Conservation (phyloP, 192 early-diverging fungal genomes). For the Mortierella hygrophila region DNA sequence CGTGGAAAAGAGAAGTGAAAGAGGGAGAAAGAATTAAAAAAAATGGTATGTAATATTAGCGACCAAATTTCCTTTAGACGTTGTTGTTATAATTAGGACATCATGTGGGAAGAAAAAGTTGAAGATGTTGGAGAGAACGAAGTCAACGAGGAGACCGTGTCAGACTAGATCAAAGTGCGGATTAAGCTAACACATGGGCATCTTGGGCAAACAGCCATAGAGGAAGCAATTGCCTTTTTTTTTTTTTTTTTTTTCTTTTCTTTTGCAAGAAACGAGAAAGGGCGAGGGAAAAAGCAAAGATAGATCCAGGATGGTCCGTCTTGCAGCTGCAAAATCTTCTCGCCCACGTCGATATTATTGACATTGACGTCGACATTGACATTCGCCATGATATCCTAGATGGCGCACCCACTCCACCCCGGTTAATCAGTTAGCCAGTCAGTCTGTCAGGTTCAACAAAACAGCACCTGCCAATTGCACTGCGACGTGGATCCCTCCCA, state of each 20-base stretch:
- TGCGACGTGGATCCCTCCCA: too few species aligned
- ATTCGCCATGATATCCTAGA: neutral
- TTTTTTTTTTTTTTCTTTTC: too few species aligned
- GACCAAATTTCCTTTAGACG: too few species aligned
- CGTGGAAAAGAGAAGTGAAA: neutral
- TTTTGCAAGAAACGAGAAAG: too few species aligned
- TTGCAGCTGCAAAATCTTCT: neutral
- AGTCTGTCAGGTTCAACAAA: too few species aligned
- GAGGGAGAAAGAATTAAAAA: neutral
- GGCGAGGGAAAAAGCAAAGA: neutral
- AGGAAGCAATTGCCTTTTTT: too few species aligned
- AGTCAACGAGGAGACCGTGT: neutral
- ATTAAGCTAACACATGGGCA: too few species aligned
- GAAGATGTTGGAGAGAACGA: neutral
- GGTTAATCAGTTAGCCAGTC: neutral
- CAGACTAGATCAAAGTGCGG: neutral
- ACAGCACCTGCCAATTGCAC: too few species aligned
- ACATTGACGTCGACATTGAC: neutral
- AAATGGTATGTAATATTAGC: neutral
- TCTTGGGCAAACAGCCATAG: too few species aligned
- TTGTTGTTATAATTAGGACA: neutral
- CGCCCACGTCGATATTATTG: neutral
- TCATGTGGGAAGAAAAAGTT: neutral
- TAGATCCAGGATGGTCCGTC: slow-evolving; percentile 8
- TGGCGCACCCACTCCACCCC: neutral